These are phyloP conservation scores for Dactylis glomerata DNA, from an alignment of 176 grass and related monocot species.

Conservation along the genomic window DNA sequence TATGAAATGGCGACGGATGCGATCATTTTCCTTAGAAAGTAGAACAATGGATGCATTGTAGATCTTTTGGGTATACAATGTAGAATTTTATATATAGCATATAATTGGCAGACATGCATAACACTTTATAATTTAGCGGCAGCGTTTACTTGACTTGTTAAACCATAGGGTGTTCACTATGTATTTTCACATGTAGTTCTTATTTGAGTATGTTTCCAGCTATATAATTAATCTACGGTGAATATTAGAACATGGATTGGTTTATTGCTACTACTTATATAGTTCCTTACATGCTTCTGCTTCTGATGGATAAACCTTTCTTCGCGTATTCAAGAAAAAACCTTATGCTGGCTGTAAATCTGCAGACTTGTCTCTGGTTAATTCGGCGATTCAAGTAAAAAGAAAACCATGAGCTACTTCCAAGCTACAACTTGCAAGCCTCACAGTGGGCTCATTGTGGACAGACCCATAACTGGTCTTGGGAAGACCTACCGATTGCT, in stretches of 20 bases:
- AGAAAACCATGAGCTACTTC: constrained; percentile 59
- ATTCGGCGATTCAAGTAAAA: constrained; percentile 40
- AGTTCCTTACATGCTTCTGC: background rate
- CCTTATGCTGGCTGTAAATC: constrained; percentile 16
- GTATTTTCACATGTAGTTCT: background rate
- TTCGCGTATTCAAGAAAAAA: constrained; percentile 1
- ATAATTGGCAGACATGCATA: background rate
- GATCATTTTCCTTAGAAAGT: background rate
- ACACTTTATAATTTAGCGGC: background rate
- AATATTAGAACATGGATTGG: background rate
- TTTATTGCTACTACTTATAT: background rate
- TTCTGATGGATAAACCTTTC: constrained; percentile 8
- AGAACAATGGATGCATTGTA: background rate
- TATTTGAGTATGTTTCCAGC: background rate
- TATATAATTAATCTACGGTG: background rate
- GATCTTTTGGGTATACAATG: background rate
- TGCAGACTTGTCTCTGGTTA: constrained; percentile 24
- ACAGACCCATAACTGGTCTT: constrained; percentile 38
- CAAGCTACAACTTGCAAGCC: constrained; percentile 66
- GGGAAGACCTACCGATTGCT: constrained; percentile 30
- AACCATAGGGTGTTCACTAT: background rate
- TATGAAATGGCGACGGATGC: background rate
- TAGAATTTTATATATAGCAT: background rate
- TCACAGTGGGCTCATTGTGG: constrained; percentile 42
- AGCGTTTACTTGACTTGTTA: background rate